Base-by-base conservation (phyloP, 2,329 filamentous ascomycete genomes). In the Hypoxylon sp. region DNA sequence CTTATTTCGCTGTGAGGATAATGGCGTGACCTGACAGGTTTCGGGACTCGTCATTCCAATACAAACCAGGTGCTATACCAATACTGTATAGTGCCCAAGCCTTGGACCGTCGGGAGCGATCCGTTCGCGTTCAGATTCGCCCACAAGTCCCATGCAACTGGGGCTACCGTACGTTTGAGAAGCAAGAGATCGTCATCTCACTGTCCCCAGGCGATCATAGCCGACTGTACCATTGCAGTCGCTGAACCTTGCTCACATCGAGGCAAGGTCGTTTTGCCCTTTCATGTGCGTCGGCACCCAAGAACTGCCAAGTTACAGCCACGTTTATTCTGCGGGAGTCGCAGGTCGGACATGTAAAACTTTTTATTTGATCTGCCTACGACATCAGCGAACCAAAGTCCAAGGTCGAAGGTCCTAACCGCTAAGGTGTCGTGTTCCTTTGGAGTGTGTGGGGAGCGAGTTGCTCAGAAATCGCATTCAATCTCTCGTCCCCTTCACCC, bases 21-120 rank as follows among this genome's bases (percentile, higher is more conserved):
- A 71, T 71, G 69, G 69, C 69, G 69, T 71, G 69, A 71, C 69
- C 64, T 71, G 64, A 65, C 66, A 69, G 63, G 66, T 69, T 69
- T 70, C 64, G 67, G 59, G 69, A 67, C 61, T 67, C 67, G 67
- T 66, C 61, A 69, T 69, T 67, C 61, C 56, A 61, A 63, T 53
- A 54, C 38, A 61, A 63, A 49, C 56, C 56, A 60, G 52, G 52
- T 69, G 51, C 66, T 64, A 66, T 60, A 55, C 57, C 45, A 56
- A 54, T 58, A 61, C 50, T 54, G 64, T 69, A 68, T 65, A 40
- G 56, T 66, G 60, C 66, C 66, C 67, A 67, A 59, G 64, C 53
- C 49, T 59, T 69, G 61, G 64, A 54, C 62, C 54, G 50, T 69
- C 64, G 69, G 69, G 67, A 69, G 61, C 69, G 69, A 68, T 70